Base-by-base conservation (phyloP, 371 early-diverging fungal genomes). In the Syncephalastrum monosporum region DNA sequence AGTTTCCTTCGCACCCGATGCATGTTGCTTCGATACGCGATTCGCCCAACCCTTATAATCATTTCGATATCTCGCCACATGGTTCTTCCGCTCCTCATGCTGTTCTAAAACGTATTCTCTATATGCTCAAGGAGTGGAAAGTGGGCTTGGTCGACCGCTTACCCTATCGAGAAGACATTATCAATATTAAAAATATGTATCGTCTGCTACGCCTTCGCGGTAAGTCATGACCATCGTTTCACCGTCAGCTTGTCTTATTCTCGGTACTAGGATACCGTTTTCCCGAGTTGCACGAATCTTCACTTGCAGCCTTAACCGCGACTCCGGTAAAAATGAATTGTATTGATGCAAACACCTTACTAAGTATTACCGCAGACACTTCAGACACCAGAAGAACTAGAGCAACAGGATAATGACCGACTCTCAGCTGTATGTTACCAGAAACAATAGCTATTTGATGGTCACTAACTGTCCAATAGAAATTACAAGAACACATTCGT, bases 401-500 rank as follows among this genome's bases (percentile, higher is more conserved):
- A 97, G 63, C 89, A 92, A 64, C 94, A 97, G 64, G 98, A 98
- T 59, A 72, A 89, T 41, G 80, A 86, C 25, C 94, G 91, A 3
- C 88, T 96, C 65, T 80, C 90, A 52, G 93, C 93, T 21, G 93
- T 92, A 84, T 61, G 79, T 64, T 44, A 23, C 29, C 15, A 38
- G 17, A 50, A 21, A n/a, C 33, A 17, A 42, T 5, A 21, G n/a
- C 27, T 64, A 49, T 52, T 12, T 27, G 19, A 3, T 21, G 3
- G 15, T 17, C 27, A 52, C 33, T 54, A 27, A 16, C 17, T 42
- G 49, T 47, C 43, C 14, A 52, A 8, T 67, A 92, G 87, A 98
- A 97, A 89, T 67, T 99, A 56, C 96, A 99, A 77, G 99, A 97
- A 60, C 84, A 96, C 29, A 87, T 99, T 56, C 84, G 99, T 10